phyloP scores from a whole-genome alignment of 805 yeast species.

The Metschnikowia rubicola region DNA sequence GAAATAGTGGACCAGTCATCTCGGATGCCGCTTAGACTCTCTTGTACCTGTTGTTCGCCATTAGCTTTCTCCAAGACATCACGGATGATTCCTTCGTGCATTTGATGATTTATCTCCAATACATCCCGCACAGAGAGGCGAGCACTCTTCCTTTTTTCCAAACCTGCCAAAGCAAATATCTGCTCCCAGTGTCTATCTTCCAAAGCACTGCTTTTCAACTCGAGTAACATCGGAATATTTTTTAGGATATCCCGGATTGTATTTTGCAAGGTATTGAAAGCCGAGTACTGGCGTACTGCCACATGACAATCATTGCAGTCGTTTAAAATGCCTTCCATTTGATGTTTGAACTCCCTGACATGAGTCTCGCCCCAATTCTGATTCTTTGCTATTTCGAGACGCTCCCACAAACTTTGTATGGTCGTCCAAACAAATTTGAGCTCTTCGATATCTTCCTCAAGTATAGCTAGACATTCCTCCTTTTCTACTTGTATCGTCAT shows the following conservation, averaged over 20 bases:
- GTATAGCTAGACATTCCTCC: conserved; percentile 24
- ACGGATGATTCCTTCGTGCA: conserved; percentile 46
- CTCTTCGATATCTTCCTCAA: conserved; percentile 51
- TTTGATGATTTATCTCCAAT: conserved; percentile 50
- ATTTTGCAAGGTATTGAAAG: conserved; percentile 57
- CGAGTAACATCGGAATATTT: conserved; percentile 36
- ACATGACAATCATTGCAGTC: conserved; percentile 52
- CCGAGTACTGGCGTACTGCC: conserved; percentile 61
- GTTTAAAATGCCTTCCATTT: conserved; percentile 49
- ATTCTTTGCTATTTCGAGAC: conserved; percentile 40
- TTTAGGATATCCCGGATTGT: conserved; percentile 40
- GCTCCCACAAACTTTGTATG: conserved; percentile 48
- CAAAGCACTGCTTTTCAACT: conserved; percentile 54
- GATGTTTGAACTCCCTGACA: conserved; percentile 41
- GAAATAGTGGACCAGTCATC: conserved; percentile 52
- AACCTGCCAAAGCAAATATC: conserved; percentile 36
- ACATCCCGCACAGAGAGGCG: conserved; percentile 54
- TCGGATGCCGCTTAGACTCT: conserved; percentile 48
- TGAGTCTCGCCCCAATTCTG: conserved; percentile 49
- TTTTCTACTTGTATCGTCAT: conserved; percentile 31
- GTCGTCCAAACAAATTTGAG: conserved; percentile 63
- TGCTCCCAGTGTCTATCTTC: conserved; percentile 65
- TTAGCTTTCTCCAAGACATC: conserved; percentile 59
- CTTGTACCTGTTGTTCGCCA: conserved; percentile 66
- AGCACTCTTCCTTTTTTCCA: conserved; percentile 18